Percentiles rank a stretch among this genome's conserved stretches.
Evolutionary conservation across 2,329 filamentous ascomycete genomes (phyloP).

Genomic region (Diaporthe vaccinii): DNA sequence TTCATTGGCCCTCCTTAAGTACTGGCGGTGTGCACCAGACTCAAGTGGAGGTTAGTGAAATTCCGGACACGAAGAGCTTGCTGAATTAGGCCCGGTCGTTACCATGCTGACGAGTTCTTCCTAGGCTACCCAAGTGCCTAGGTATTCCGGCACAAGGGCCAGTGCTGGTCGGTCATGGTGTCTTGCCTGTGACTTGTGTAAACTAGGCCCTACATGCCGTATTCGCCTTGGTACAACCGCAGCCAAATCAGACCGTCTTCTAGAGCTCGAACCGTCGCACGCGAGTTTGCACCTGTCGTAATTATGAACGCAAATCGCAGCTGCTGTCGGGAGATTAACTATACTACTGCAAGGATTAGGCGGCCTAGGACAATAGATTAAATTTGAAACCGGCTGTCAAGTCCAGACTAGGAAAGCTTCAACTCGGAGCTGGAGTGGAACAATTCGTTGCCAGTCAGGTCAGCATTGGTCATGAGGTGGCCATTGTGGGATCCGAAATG

Average conservation of each 20-base stretch:
- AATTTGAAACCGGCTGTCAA: constrained; percentile 7
- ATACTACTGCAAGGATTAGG: background rate
- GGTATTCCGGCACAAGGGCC: background rate
- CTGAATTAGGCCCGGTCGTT: background rate
- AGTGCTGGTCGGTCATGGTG: background rate
- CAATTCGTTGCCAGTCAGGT: background rate
- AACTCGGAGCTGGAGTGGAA: background rate
- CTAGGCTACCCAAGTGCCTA: background rate
- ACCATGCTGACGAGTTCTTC: background rate
- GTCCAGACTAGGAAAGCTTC: constrained; percentile 17
- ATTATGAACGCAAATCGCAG: background rate
- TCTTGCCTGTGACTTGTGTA: background rate
- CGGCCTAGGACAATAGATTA: background rate
- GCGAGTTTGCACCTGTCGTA: background rate
- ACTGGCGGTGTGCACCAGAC: background rate
- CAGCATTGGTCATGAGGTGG: constrained; percentile 3
- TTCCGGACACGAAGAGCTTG: background rate
- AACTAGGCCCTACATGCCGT: background rate
- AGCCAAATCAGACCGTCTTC: background rate
- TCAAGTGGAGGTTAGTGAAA: background rate
- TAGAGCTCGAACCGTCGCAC: background rate
- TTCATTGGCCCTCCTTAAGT: background rate
- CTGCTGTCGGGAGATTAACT: background rate
- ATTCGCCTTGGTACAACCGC: background rate
- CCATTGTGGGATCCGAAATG: constrained; percentile 27